Evolutionary conservation across 2,329 filamentous ascomycete species (phyloP), one percentile per base, ranked within the genome.

Genomic region (Tolypocladium ophioglossoides): DNA sequence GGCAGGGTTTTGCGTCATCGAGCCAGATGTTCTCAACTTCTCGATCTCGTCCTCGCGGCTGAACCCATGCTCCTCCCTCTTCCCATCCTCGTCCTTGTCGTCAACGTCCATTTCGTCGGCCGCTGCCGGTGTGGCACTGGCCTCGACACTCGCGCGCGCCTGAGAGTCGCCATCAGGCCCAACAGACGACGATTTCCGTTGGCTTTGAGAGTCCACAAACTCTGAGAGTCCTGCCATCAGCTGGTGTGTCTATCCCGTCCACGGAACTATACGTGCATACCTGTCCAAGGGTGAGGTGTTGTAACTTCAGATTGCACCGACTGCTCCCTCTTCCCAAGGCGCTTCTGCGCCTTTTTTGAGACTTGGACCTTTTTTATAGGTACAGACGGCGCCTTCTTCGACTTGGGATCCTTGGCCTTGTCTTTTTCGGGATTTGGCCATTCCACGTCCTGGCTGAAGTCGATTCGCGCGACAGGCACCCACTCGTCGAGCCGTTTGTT

Each of bases 1-100:
- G 14, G 92, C 91, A 55, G 95, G 94, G 61, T 97, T 97, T 68
- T 99, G 95, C 12, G 95, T 99, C 94, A 99, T 97, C 57, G 91
- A 96, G 35, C 94, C 95, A 27, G 89, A 89, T 4, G 91, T 96
- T 41, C 94, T 85, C 11, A 99, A 78, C 67, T 96, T 96, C 68
- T 99, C 94, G 55, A 97, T 96, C 69, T 99, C 94, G 59, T 95
- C 89, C 68, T 95, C 89, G 51, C 87, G 82, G 58, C 86, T 85
- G 65, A 89, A 92, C 6, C 78, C 76, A 14, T 74, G 72, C 57
- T 70, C 77, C 64, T 80, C 73, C 53, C 71, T 74, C 62, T 75
- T 77, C 5, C 68, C 63, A 14, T 74, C 72, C 3, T 70, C 69
- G 5, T 73, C 70, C 50, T 70, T 72, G 10, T 82, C 78, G 56